Conservation (phyloP, 1,284 basidiomycete species). For the Mycena sp. region DNA sequence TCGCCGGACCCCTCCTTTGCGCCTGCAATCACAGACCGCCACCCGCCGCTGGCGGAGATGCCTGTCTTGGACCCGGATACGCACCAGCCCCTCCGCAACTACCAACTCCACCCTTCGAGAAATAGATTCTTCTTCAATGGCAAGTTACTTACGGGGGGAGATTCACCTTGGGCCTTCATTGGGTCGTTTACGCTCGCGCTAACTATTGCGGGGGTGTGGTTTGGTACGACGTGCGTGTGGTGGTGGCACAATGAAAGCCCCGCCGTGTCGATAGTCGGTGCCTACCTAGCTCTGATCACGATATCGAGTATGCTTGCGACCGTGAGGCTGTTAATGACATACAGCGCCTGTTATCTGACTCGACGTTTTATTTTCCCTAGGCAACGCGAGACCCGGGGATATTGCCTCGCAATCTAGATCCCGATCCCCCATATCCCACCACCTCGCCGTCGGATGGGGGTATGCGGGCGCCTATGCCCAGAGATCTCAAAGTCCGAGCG, state of each 20-base stretch:
- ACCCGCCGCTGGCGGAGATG: constrained; percentile 55
- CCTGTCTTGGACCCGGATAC: constrained; percentile 56
- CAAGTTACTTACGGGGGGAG: constrained; percentile 82
- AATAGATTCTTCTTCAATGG: constrained; percentile 84
- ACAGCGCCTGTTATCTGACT: too few relatives aligned
- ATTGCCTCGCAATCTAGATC: constrained; percentile 86
- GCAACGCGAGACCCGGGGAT: constrained; percentile 88
- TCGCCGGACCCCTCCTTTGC: constrained; percentile 42
- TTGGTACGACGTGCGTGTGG: constrained; percentile 87
- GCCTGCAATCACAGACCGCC: constrained; percentile 34
- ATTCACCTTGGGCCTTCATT: constrained; percentile 82
- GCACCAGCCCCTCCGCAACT: constrained; percentile 58
- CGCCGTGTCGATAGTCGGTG: constrained; percentile 78
- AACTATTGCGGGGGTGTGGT: constrained; percentile 79
- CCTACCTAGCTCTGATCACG: constrained; percentile 81
- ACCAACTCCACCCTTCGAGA: constrained; percentile 71
- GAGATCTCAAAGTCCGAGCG: constrained; percentile 82
- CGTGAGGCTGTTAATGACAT: too few relatives aligned
- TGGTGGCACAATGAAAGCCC: constrained; percentile 83
- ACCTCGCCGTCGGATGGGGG: constrained; percentile 68
- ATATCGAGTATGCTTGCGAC: constrained; percentile 82
- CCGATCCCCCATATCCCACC: constrained; percentile 78
- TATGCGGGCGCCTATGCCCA: constrained; percentile 73
- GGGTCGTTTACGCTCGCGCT: constrained; percentile 70
- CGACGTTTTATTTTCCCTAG: too few relatives aligned